Evolutionary conservation across 2,329 filamentous ascomycete genomes (phyloP).

Genomic region (Pseudocercospora fuligena): DNA sequence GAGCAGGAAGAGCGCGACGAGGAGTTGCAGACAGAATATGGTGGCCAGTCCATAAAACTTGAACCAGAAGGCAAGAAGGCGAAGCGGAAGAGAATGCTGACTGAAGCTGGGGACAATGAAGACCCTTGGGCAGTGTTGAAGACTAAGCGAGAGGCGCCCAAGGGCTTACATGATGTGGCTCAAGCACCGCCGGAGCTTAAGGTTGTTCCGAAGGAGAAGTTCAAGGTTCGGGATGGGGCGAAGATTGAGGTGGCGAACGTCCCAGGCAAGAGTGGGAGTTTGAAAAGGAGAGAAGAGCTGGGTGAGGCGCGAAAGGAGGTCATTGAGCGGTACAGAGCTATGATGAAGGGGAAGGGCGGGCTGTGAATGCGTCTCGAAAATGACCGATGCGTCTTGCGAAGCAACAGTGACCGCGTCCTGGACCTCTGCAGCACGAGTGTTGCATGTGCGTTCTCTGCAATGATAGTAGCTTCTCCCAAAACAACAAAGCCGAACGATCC

Average conservation of each 20-base stretch:
- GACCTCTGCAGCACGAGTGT: too few species aligned
- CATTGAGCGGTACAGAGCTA: constrained; percentile 73
- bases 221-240: constrained; percentile 68
- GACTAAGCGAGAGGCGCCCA: constrained; percentile 63
- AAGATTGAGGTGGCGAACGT: constrained; percentile 71
- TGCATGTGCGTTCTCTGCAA: neutral
- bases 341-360: constrained; percentile 61
- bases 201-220: constrained; percentile 65
- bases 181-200: constrained; percentile 76
- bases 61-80: constrained; percentile 59
- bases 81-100: constrained; percentile 50
- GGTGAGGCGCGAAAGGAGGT: constrained; percentile 70
- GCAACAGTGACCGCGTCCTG: neutral
- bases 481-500: neutral
- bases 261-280: constrained; percentile 70
- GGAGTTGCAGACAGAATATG: constrained; percentile 65
- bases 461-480: neutral
- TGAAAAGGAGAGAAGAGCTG: constrained; percentile 74
- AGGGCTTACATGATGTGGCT: constrained; percentile 63
- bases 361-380: constrained; percentile 11
- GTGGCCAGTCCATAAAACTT: constrained; percentile 66
- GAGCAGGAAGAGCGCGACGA: constrained; percentile 68
- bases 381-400: neutral
- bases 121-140: constrained; percentile 81
- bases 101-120: constrained; percentile 59